phyloP scores from a whole-genome alignment of 202 grass and related monocot genomes.

The Elaeis oleifera region DNA sequence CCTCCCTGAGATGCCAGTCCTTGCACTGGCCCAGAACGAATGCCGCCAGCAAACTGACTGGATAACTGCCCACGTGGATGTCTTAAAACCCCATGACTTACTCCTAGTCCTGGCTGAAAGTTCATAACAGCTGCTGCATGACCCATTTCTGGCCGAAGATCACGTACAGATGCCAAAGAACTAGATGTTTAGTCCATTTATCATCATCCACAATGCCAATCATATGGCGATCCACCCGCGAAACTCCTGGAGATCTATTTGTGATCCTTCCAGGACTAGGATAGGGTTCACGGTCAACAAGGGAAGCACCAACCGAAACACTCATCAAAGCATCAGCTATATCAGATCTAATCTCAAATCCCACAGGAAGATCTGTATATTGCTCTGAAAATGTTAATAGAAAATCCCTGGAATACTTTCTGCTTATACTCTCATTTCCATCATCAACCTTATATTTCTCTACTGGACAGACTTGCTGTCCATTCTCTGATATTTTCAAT shows the following conservation, averaged over 20 bases:
- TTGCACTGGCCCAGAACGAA: constrained; percentile 56
- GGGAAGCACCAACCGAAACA: constrained; percentile 40
- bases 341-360: constrained; percentile 54
- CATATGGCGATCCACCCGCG: constrained; percentile 51
- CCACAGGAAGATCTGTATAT: constrained; percentile 58
- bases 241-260: constrained; percentile 38
- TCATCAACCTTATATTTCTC: constrained; percentile 23
- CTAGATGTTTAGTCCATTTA: constrained; percentile 49
- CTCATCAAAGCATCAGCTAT: constrained; percentile 33
- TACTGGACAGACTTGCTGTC: constrained; percentile 15
- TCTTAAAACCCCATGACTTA: constrained; percentile 61
- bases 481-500: constrained; percentile 31
- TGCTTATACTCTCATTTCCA: constrained; percentile 32
- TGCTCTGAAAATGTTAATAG: constrained; percentile 52
- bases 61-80: constrained; percentile 47
- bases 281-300: constrained; percentile 53
- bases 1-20: constrained; percentile 32
- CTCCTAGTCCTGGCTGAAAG: constrained; percentile 51
- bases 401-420: constrained; percentile 86
- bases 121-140: constrained; percentile 35
- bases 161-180: constrained; percentile 46
- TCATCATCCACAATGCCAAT: constrained; percentile 51
- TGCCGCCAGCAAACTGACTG: constrained; percentile 41
- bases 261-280: constrained; percentile 46
- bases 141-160: constrained; percentile 39